Percentiles rank a stretch among this genome's conserved stretches.
Conservation (phyloP, 345 rosid species). For the Corchorus capsularis region DNA sequence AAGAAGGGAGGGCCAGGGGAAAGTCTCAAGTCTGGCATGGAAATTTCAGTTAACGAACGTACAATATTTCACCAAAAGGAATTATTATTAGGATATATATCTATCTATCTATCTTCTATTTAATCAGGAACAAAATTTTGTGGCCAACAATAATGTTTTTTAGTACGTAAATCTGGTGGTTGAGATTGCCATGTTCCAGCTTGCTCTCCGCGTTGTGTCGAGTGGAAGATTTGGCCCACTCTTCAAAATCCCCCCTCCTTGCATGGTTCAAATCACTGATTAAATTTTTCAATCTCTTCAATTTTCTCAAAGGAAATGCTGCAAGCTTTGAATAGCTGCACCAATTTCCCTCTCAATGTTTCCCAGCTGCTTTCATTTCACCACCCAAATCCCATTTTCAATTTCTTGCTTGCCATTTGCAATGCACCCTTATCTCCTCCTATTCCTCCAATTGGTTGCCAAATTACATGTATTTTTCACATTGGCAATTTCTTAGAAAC, state of each 20-base stretch:
- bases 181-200: conserved; percentile 16
- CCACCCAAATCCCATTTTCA: not conserved
- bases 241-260: not conserved
- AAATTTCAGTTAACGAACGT: not conserved
- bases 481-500: not conserved
- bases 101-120: not conserved
- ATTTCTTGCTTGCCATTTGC: not conserved
- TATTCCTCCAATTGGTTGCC: not conserved
- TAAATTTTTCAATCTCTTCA: not conserved
- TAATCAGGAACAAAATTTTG: conserved; percentile 19
- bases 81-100: not conserved
- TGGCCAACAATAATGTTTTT: conserved; percentile 10
- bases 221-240: conserved; percentile 28
- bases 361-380: conserved; percentile 16
- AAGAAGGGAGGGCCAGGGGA: not conserved
- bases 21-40: not conserved
- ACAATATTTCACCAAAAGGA: not conserved
- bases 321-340: conserved; percentile 31
- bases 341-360: conserved; percentile 16
- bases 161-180: conserved; percentile 21
- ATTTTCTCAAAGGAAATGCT: conserved; percentile 15
- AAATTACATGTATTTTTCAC: not conserved
- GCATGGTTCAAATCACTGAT: not conserved
- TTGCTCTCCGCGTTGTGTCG: conserved; percentile 13
- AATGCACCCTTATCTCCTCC: not conserved